Evolutionary conservation across 768 basidiomycete species (phyloP).

Genomic region (Termitomyces sp.): DNA sequence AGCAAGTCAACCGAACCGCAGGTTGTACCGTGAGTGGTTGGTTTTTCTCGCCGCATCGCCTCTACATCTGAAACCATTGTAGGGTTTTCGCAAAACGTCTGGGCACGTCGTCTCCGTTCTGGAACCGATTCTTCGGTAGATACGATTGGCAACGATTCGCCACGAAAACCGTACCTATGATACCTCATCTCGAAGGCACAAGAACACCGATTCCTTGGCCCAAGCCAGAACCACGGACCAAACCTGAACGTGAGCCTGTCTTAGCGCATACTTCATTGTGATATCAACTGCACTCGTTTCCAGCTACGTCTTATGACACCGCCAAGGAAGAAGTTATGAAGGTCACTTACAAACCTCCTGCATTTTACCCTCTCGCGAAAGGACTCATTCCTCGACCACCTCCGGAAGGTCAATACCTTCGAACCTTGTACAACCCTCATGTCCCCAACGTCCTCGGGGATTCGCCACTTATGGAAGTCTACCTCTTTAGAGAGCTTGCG

Average conservation of each 20-base stretch:
- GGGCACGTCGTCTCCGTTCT: slow-evolving; percentile 54
- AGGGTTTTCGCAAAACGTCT: slow-evolving; percentile 80
- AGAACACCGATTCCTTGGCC: slow-evolving; percentile 71
- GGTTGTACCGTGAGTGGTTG: slow-evolving; percentile 40
- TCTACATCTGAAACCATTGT: background rate
- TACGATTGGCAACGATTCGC: slow-evolving; percentile 76
- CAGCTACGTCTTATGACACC: slow-evolving; percentile 66
- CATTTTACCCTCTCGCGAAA: slow-evolving; percentile 33
- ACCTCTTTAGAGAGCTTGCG: slow-evolving; percentile 64
- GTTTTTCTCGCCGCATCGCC: background rate
- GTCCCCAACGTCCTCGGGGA: slow-evolving; percentile 39
- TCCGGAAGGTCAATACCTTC: slow-evolving; percentile 54
- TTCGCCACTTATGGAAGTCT: slow-evolving; percentile 58
- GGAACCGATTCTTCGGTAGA: slow-evolving; percentile 47
- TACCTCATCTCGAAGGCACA: slow-evolving; percentile 38
- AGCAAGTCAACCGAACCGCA: slow-evolving; percentile 29
- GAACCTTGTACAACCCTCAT: slow-evolving; percentile 51
- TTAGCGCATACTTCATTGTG: background rate
- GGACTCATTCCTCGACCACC: slow-evolving; percentile 36
- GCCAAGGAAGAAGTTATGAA: slow-evolving; percentile 51
- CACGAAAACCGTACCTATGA: slow-evolving; percentile 52
- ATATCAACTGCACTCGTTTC: background rate
- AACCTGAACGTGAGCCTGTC: slow-evolving; percentile 38
- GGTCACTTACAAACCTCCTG: slow-evolving; percentile 68
- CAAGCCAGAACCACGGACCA: slow-evolving; percentile 32